Conservation (phyloP, 768 basidiomycete species). For the Suillus paluster region DNA sequence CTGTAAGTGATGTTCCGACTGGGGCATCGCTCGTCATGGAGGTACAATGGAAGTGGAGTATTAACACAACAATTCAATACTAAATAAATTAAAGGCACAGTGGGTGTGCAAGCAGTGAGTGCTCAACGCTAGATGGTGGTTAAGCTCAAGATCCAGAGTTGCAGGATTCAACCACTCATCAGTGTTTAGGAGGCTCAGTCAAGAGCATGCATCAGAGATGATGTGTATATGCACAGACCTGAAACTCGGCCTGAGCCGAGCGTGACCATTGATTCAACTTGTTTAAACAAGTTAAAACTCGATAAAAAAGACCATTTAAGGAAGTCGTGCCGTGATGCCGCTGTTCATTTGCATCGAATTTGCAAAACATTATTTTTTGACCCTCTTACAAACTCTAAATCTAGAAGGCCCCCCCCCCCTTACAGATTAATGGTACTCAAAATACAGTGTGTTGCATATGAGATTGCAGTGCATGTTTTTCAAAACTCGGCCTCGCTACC, state of each 20-base stretch:
- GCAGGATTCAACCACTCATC: no score
- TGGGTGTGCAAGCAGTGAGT: neutral
- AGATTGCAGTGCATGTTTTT: no score
- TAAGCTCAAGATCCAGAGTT: neutral
- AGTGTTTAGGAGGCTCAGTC: neutral
- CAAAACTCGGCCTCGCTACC: no score
- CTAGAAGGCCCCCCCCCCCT: neutral
- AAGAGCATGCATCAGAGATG: neutral
- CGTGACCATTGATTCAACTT: neutral
- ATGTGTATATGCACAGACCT: neutral
- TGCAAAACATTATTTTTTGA: neutral
- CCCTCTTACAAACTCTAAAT: conserved; percentile 1
- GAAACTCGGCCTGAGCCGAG: neutral
- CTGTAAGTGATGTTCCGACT: no score
- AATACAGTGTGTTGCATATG: no score
- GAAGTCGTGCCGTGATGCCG: no score
- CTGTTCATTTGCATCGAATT: no score
- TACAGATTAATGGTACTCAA: no score
- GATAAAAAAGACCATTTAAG: neutral
- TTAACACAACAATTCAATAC: neutral
- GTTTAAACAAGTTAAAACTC: neutral
- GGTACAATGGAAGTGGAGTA: no score
- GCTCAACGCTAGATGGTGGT: neutral
- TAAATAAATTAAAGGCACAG: neutral
- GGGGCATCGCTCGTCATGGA: no score